Evolutionary conservation across 23 red algal species (phyloP).

Genomic region (Agarophyton chilense): DNA sequence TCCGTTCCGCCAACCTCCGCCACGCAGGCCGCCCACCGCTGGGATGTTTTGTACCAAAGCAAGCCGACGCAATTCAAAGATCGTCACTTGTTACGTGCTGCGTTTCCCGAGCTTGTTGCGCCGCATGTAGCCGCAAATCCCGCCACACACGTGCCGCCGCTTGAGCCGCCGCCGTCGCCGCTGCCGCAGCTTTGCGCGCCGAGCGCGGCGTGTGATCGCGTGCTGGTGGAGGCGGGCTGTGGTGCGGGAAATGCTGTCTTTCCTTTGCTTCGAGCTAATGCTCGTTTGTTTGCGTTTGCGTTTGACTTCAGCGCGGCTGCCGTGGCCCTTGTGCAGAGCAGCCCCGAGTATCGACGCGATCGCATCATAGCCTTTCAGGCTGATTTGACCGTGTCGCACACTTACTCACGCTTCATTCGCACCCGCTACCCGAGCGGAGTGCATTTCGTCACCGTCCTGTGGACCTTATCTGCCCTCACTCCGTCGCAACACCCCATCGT

Average conservation of each 20-base stretch:
- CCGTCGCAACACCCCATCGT: slow-evolving; percentile 19
- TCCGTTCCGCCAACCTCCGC: slow-evolving; percentile 6
- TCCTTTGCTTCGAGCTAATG: slow-evolving; percentile 90
- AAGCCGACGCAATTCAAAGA: slow-evolving; percentile 94
- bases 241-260: slow-evolving; percentile 89
- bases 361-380: slow-evolving; percentile 74
- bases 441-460: slow-evolving; percentile 75
- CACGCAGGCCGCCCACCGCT: slow-evolving; percentile 44
- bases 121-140: slow-evolving; percentile 22
- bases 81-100: slow-evolving; percentile 84
- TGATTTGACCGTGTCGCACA: slow-evolving; percentile 47
- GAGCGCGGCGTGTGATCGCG: slow-evolving; percentile 7
- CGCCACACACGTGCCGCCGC: slow-evolving; percentile 34
- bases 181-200: neutral
- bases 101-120: slow-evolving; percentile 84
- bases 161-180: neutral
- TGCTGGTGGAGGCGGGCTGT: slow-evolving; percentile 81
- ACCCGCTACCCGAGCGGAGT: neutral
- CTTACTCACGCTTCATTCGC: slow-evolving; percentile 3
- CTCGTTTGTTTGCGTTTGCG: slow-evolving; percentile 73
- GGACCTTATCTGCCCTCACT: slow-evolving; percentile 84
- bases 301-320: slow-evolving; percentile 78
- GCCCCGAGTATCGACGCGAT: slow-evolving; percentile 68
- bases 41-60: slow-evolving; percentile 87
- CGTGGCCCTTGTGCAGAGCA: slow-evolving; percentile 44